phyloP scores from a whole-genome alignment of 805 yeast genomes.

The Ogataea parapolymorpha region DNA sequence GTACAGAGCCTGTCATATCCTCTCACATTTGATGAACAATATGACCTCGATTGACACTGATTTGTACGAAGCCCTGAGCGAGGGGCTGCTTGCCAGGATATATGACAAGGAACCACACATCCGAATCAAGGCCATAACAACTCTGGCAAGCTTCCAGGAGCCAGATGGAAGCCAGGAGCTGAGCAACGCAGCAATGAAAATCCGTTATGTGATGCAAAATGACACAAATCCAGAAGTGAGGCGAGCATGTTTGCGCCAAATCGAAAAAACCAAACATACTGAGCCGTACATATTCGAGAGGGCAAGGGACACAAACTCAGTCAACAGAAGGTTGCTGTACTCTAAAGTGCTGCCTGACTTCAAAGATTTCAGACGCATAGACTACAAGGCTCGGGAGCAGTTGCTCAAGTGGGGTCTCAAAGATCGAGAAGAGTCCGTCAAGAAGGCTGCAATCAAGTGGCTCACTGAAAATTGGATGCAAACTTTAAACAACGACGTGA shows the following conservation, averaged over 20 bases:
- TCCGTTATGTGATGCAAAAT: conserved; percentile 55
- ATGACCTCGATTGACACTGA: conserved; percentile 75
- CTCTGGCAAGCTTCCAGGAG: conserved; percentile 72
- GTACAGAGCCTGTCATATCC: conserved; percentile 71
- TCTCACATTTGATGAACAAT: conserved; percentile 67
- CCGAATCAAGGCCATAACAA: conserved; percentile 79
- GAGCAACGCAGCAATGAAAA: conserved; percentile 45
- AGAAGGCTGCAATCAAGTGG: conserved; percentile 68
- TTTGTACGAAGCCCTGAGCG: conserved; percentile 58
- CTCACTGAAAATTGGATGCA: conserved; percentile 71
- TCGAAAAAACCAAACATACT: conserved; percentile 53
- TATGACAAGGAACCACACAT: conserved; percentile 75
- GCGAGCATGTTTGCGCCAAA: conserved; percentile 72
- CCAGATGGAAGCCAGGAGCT: conserved; percentile 42
- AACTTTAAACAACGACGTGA: conserved; percentile 62
- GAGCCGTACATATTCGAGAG: conserved; percentile 65
- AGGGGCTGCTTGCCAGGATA: conserved; percentile 59
- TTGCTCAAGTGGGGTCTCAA: conserved; percentile 80
- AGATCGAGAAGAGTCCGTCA: conserved; percentile 77
- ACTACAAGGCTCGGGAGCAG: conserved; percentile 55
- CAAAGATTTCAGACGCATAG: conserved; percentile 54
- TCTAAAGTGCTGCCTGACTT: conserved; percentile 64
- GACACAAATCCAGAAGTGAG: conserved; percentile 90
- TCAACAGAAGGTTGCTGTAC: conserved; percentile 71
- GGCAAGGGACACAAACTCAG: conserved; percentile 73